Evolutionary conservation across 2,329 filamentous ascomycete species (phyloP).

Genomic region (Raffaelea ambrosiae): DNA sequence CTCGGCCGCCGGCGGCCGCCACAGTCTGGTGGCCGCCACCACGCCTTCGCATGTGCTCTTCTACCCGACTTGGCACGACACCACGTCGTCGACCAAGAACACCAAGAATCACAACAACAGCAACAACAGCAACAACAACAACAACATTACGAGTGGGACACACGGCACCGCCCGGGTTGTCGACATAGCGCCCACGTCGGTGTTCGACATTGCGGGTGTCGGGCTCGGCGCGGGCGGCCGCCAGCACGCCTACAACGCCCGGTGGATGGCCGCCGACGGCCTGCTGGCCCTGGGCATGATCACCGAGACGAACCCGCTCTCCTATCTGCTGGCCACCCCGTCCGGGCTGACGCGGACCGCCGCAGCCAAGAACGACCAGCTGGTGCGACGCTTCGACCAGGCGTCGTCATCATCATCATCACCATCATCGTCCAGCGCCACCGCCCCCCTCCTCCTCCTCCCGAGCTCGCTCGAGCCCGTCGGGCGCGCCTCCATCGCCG

Average conservation of each 20-base stretch:
- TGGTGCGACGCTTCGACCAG: constrained; percentile 18
- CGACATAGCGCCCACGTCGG: constrained; percentile 11
- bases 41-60: constrained; percentile 22
- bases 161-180: too few species aligned
- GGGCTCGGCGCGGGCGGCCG: constrained; percentile 8
- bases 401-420: too few species aligned
- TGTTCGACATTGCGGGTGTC: constrained; percentile 14
- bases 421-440: too few species aligned
- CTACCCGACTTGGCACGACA: constrained; percentile 20
- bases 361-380: constrained; percentile 11
- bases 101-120: not conserved
- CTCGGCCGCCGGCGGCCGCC: not conserved
- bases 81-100: not conserved
- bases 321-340: constrained; percentile 36
- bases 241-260: constrained; percentile 23
- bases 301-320: constrained; percentile 32
- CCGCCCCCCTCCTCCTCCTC: constrained; percentile 14
- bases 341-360: constrained; percentile 30
- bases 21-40: constrained; percentile 22
- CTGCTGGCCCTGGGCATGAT: constrained; percentile 37
- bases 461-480: constrained; percentile 39
- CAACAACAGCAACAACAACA: not conserved
- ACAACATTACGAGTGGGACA: too few species aligned
- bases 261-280: constrained; percentile 36
- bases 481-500: constrained; percentile 19